These are phyloP conservation scores for Anthoceros angustus DNA, from an alignment of 225 moss, liverwort and hornwort genomes.

Conservation along the genomic window DNA sequence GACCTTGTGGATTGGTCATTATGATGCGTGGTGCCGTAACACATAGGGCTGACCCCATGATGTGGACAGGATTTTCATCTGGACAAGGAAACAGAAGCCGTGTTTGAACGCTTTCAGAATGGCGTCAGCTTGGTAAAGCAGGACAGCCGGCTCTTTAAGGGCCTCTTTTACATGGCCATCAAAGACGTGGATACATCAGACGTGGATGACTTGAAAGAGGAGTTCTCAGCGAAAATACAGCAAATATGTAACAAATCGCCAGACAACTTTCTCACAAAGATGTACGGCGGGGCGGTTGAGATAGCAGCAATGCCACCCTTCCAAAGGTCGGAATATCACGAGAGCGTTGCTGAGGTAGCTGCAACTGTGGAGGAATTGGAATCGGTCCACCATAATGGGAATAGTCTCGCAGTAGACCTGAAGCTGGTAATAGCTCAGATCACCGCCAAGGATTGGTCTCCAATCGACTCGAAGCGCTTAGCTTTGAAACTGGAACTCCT, in stretches of 20 bases:
- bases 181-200: conserved; percentile 39
- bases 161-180: conserved; percentile 48
- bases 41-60: too few species aligned
- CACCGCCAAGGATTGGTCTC: conserved; percentile 14
- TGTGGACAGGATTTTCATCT: conserved; percentile 29
- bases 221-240: conserved; percentile 6
- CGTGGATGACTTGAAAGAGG: conserved; percentile 7
- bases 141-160: conserved; percentile 33
- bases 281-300: conserved; percentile 43
- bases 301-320: conserved; percentile 51
- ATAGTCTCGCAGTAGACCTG: conserved; percentile 9
- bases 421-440: conserved; percentile 17
- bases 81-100: conserved; percentile 29
- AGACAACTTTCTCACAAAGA: conserved; percentile 41
- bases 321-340: conserved; percentile 20
- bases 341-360: conserved; percentile 8
- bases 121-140: conserved; percentile 23
- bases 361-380: neutral
- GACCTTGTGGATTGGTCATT: neutral
- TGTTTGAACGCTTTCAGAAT: conserved; percentile 27
- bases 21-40: neutral
- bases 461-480: conserved; percentile 12
- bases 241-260: conserved; percentile 10
- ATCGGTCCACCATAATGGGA: conserved; percentile 6
- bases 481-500: too few species aligned